Evolutionary conservation across 352 stramenopile species (phyloP).

Genomic region (Globisporangium paddicum): DNA sequence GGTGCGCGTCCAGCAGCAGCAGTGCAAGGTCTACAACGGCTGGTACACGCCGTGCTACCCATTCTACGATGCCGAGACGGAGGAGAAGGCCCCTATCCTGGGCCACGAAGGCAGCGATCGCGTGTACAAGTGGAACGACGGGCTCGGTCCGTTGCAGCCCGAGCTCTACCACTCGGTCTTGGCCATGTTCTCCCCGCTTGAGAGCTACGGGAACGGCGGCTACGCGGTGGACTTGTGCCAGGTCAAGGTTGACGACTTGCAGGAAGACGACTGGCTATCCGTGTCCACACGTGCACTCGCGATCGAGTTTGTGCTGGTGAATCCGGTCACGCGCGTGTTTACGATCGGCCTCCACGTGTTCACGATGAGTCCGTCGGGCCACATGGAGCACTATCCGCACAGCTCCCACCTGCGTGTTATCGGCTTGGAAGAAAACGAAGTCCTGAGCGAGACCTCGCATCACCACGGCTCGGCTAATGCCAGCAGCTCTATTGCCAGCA

Average conservation of each 20-base stretch:
- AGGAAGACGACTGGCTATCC: conserved; percentile 70
- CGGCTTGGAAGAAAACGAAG: conserved; percentile 58
- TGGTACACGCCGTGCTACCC: conserved; percentile 72
- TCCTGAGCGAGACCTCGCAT: conserved; percentile 12
- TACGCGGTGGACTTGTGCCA: conserved; percentile 77
- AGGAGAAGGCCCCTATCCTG: conserved; percentile 47
- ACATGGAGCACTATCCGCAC: conserved; percentile 78
- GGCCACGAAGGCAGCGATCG: conserved; percentile 29
- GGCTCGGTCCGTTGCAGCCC: conserved; percentile 47
- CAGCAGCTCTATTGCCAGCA: background rate
- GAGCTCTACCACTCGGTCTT: conserved; percentile 56
- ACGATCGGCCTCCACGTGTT: conserved; percentile 85
- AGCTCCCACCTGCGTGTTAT: conserved; percentile 80
- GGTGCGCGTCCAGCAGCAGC: conserved; percentile 69
- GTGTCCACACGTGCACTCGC: conserved; percentile 75
- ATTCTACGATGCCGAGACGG: conserved; percentile 43
- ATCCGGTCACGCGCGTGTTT: conserved; percentile 86
- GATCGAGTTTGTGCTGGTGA: conserved; percentile 85
- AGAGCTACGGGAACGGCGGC: conserved; percentile 59
- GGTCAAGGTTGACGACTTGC: conserved; percentile 50
- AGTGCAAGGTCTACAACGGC: conserved; percentile 59
- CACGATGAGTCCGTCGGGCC: conserved; percentile 70
- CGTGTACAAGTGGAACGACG: conserved; percentile 64
- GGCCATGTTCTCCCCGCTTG: conserved; percentile 32
- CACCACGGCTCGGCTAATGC: background rate